Evolutionary conservation across 1,284 basidiomycete genomes (phyloP).

Genomic region (Ceratobasidium sp.): DNA sequence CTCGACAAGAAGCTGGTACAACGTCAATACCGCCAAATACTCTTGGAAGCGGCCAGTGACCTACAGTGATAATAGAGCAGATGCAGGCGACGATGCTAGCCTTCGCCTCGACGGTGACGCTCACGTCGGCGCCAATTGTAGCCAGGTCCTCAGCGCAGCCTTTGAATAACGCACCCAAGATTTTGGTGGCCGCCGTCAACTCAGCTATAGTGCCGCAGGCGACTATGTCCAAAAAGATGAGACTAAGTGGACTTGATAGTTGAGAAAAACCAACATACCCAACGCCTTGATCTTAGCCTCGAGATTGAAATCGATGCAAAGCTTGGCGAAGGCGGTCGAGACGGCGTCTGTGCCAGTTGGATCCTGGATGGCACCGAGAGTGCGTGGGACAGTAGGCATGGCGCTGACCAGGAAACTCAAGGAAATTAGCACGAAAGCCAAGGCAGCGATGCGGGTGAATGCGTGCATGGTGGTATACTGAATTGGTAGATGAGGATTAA

Average conservation of each 20-base stretch:
- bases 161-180: background rate
- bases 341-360: conserved; percentile 15
- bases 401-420: conserved; percentile 27
- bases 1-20: conserved; percentile 19
- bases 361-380: background rate
- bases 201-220: conserved; percentile 5
- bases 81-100: conserved; percentile 30
- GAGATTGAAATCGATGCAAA: background rate
- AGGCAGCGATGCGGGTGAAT: conserved; percentile 14
- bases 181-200: background rate
- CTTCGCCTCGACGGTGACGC: conserved; percentile 15
- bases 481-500: background rate
- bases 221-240: background rate
- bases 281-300: conserved; percentile 14
- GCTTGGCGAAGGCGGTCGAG: background rate
- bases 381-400: background rate
- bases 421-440: conserved; percentile 12
- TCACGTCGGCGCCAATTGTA: conserved; percentile 17
- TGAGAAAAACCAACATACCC: background rate
- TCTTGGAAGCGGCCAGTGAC: too few species aligned
- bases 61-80: conserved; percentile 19
- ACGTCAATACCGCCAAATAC: too few species aligned
- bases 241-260: background rate
- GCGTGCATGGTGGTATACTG: conserved; percentile 7
- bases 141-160: conserved; percentile 23